phyloP scores from a whole-genome alignment of 2,329 filamentous ascomycete species.

The Metarhizium humberi region DNA sequence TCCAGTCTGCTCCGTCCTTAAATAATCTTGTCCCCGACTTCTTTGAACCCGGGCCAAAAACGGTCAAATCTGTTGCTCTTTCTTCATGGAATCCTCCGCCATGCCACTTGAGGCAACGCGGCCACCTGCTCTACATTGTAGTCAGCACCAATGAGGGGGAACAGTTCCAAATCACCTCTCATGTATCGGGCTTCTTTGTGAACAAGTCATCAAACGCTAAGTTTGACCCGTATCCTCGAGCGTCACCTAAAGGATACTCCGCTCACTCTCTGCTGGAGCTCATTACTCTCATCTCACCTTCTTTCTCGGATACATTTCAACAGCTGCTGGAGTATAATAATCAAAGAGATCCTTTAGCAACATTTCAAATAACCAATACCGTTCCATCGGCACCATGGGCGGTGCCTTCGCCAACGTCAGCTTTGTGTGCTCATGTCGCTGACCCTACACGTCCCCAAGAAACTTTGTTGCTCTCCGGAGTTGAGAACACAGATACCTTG shows the following conservation, averaged over 20 bases:
- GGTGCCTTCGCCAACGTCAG: conserved; percentile 59
- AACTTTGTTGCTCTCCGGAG: conserved; percentile 78
- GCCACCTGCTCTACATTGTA: conserved; percentile 84
- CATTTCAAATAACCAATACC: conserved; percentile 92
- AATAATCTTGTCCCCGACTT: conserved; percentile 61
- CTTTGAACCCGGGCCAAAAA: conserved; percentile 68
- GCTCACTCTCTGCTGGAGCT: conserved; percentile 82
- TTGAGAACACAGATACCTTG: conserved; percentile 88
- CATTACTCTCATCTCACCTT: conserved; percentile 70
- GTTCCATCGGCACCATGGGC: conserved; percentile 90
- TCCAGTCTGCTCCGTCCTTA: conserved; percentile 59
- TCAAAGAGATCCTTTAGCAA: conserved; percentile 77
- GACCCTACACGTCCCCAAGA: conserved; percentile 90
- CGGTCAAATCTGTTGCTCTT: conserved; percentile 77
- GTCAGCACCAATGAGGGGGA: conserved; percentile 91
- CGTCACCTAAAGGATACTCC: conserved; percentile 65
- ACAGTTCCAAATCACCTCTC: conserved; percentile 85
- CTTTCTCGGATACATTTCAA: conserved; percentile 68
- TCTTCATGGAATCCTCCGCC: conserved; percentile 97
- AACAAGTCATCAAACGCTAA: conserved; percentile 94
- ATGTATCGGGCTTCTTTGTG: conserved; percentile 92
- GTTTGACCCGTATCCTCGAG: conserved; percentile 81
- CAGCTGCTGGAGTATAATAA: conserved; percentile 78
- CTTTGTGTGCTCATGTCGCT: conserved; percentile 61
- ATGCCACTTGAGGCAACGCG: conserved; percentile 80